Evolutionary conservation across 2,329 filamentous ascomycete species (phyloP).

Genomic region (Penicillium sp.): DNA sequence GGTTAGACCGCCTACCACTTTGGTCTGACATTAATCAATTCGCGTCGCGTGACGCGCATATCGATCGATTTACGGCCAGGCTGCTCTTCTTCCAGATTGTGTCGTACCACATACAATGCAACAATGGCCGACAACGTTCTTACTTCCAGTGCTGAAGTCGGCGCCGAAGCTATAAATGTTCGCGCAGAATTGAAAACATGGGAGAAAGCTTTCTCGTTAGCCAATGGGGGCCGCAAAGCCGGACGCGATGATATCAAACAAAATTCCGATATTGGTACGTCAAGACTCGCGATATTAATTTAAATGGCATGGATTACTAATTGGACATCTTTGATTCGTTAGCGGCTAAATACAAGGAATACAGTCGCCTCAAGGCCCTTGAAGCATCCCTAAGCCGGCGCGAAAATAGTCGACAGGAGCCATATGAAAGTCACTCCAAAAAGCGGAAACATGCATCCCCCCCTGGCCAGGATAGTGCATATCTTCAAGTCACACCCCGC

Average conservation of each 20-base stretch:
- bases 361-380: slow-evolving; percentile 42
- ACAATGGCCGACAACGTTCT: slow-evolving; percentile 29
- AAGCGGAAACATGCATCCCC: slow-evolving; percentile 37
- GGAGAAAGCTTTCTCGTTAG: slow-evolving; percentile 46
- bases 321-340: neutral
- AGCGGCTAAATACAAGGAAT: slow-evolving; percentile 51
- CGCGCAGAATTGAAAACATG: slow-evolving; percentile 49
- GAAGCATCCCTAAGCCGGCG: slow-evolving; percentile 26
- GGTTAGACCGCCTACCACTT: neutral
- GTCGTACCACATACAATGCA: slow-evolving; percentile 15
- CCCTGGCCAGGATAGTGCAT: slow-evolving; percentile 19
- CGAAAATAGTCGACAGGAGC: slow-evolving; percentile 21
- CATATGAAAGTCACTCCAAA: slow-evolving; percentile 19
- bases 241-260: slow-evolving; percentile 49
- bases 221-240: slow-evolving; percentile 46
- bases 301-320: neutral
- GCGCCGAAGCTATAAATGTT: slow-evolving; percentile 31
- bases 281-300: neutral
- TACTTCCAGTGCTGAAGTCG: slow-evolving; percentile 26
- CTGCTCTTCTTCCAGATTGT: slow-evolving; percentile 1
- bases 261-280: slow-evolving; percentile 43
- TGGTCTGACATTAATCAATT: slow-evolving; percentile 25
- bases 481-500: slow-evolving; percentile 33
- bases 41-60: slow-evolving; percentile 23
- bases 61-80: slow-evolving; percentile 2